Conservation (phyloP, 352 stramenopile genomes). For the Phytophthora quininea region DNA sequence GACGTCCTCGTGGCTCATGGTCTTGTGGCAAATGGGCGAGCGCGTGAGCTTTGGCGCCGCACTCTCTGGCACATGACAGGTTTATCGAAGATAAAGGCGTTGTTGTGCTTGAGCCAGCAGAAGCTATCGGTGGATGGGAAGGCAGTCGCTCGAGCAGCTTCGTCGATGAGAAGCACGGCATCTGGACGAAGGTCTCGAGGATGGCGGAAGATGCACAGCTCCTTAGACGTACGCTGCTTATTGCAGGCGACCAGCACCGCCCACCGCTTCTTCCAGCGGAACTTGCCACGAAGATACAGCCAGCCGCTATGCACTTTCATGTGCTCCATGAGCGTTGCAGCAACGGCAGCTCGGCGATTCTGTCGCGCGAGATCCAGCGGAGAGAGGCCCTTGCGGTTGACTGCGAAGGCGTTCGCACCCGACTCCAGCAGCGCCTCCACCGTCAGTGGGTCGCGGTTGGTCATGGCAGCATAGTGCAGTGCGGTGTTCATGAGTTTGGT, state of each 20-base stretch:
- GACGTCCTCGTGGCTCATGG: slow-evolving; percentile 47
- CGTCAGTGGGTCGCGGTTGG: slow-evolving; percentile 46
- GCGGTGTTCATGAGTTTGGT: slow-evolving; percentile 60
- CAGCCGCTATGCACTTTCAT: slow-evolving; percentile 62
- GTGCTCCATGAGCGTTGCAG: slow-evolving; percentile 47
- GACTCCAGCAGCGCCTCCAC: slow-evolving; percentile 56
- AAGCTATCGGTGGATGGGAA: slow-evolving; percentile 33
- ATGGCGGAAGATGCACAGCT: slow-evolving; percentile 57
- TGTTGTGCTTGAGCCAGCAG: slow-evolving; percentile 43
- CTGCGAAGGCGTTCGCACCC: slow-evolving; percentile 51
- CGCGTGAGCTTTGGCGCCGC: slow-evolving; percentile 45
- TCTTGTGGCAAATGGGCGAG: slow-evolving; percentile 44
- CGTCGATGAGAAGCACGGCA: slow-evolving; percentile 42
- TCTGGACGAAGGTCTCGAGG: slow-evolving; percentile 36
- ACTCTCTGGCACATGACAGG: slow-evolving; percentile 44
- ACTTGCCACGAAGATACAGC: slow-evolving; percentile 50
- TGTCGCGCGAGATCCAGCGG: slow-evolving; percentile 67
- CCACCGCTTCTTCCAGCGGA: slow-evolving; percentile 70
- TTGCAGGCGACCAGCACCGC: slow-evolving; percentile 67
- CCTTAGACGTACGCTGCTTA: slow-evolving; percentile 44
- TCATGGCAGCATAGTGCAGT: slow-evolving; percentile 66
- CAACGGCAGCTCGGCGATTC: slow-evolving; percentile 38
- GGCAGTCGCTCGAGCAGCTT: slow-evolving; percentile 29
- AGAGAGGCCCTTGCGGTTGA: slow-evolving; percentile 64
- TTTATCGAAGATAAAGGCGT: slow-evolving; percentile 52